Percentiles rank a stretch among this genome's conserved stretches.
Conservation (phyloP, 2,329 filamentous ascomycete genomes). For the Seiridium cupressi region DNA sequence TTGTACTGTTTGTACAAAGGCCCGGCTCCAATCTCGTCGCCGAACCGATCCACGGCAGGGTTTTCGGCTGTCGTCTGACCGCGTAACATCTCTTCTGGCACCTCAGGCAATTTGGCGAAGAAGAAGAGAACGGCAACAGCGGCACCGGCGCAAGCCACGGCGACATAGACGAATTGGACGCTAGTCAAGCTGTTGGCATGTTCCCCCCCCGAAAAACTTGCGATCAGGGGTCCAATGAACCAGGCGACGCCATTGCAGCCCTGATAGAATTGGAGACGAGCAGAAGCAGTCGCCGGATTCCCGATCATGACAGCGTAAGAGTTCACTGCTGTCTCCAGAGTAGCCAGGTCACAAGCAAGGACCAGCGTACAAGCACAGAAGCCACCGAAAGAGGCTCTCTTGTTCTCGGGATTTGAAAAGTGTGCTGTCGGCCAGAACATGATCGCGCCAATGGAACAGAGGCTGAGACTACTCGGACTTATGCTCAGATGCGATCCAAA, state of each 20-base stretch:
- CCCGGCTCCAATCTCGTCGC: slow-evolving; percentile 19
- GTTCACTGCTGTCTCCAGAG: slow-evolving; percentile 52
- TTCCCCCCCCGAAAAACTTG: too few relatives aligned
- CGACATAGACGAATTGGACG: slow-evolving; percentile 56
- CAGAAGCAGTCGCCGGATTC: slow-evolving; percentile 50
- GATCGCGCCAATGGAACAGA: slow-evolving; percentile 45
- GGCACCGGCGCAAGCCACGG: slow-evolving; percentile 53
- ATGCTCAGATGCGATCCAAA: slow-evolving; percentile 37
- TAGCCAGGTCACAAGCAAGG: slow-evolving; percentile 24
- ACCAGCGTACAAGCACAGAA: slow-evolving; percentile 68
- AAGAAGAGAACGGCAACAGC: slow-evolving; percentile 51
- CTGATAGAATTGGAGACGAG: slow-evolving; percentile 53
- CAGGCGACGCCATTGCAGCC: slow-evolving; percentile 54
- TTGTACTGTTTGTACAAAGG: slow-evolving; percentile 52
- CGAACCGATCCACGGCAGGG: slow-evolving; percentile 45
- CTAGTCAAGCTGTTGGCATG: slow-evolving; percentile 42
- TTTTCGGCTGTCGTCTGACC: slow-evolving; percentile 41
- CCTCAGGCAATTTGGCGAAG: slow-evolving; percentile 36
- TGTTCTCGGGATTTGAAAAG: slow-evolving; percentile 38
- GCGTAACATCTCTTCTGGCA: slow-evolving; percentile 37
- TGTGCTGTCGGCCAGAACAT: slow-evolving; percentile 12
- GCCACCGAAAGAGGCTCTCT: slow-evolving; percentile 63
- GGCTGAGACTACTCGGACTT: slow-evolving; percentile 40
- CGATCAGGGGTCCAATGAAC: slow-evolving; percentile 51
- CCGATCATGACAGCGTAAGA: slow-evolving; percentile 42